Evolutionary conservation across 495 filamentous ascomycete species (phyloP), one percentile per base, ranked within the genome.

Genomic region (Gamarada debralockiae): DNA sequence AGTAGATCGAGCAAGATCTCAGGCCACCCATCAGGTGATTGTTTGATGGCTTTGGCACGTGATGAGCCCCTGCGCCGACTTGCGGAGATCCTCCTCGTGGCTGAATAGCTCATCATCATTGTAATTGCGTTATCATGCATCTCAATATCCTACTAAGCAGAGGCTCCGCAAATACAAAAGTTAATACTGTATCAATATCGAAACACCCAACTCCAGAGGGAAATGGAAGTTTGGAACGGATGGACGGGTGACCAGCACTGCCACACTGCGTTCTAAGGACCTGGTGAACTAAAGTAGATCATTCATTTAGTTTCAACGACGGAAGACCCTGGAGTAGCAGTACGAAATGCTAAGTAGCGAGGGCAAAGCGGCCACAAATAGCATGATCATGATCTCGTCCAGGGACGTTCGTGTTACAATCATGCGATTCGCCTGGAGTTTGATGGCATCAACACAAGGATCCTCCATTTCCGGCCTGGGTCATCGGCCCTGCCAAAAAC

Each of bases 401-500:
- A 12, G 40, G 15, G 23, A 36, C 29, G n/a, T n/a, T n/a, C n/a
- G 51, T 55, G 52, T 59, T 43, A 48, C 52, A 55, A 25, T 49
- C 53, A 60, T 40, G 52, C 57, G 49, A 55, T 45, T 27, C 24
- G 51, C n/a, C 37, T 15, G 37, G n/a, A 21, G 15, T 15, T 49
- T 21, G 29, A 57, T 21, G 33, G 48, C 42, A 47, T 46, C 48
- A 47, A 57, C 42, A 17, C 44, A 40, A 20, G 43, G 31, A 45
- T 49, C 15, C 18, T 13, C 10, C 27, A 5, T 10, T 10, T 29
- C 27, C 10, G 27, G 5, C 27, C 27, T 3, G 4, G 23, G 31
- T 43, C 41, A 24, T 52, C 55, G 53, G 55, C 50, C 50, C 55
- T 57, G 55, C 27, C 45, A 37, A 23, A 36, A 23, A 14, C 13